Evolutionary conservation across 768 basidiomycete species (phyloP).

Genomic region (Psilocybe cubensis): DNA sequence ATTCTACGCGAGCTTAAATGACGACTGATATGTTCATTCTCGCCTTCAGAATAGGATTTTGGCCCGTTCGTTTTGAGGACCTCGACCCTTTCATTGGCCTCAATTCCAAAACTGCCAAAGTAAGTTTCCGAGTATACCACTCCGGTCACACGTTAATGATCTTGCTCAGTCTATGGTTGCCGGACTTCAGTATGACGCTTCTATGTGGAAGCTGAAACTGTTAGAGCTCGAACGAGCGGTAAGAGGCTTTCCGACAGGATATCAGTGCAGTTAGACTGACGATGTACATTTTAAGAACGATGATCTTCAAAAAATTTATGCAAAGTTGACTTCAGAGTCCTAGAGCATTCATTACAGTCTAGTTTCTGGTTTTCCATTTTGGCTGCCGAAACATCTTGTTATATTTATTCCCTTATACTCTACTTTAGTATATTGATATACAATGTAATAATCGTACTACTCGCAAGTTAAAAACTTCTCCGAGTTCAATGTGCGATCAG

Average conservation of each 20-base stretch:
- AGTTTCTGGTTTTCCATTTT: too few species aligned
- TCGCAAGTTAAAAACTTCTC: too few species aligned
- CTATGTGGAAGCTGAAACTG: constrained; percentile 60
- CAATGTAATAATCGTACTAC: too few species aligned
- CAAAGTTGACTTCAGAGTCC: constrained; percentile 3
- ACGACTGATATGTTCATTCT: too few species aligned
- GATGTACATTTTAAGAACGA: constrained; percentile 27
- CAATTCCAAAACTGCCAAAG: constrained; percentile 81
- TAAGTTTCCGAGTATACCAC: constrained; percentile 23
- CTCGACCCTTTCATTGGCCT: constrained; percentile 69
- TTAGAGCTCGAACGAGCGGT: constrained; percentile 74
- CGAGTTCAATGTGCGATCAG: background rate
- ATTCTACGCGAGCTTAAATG: too few species aligned
- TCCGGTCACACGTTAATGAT: background rate
- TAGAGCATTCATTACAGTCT: background rate
- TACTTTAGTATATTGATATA: too few species aligned
- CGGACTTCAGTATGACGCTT: constrained; percentile 67
- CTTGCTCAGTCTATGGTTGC: constrained; percentile 70
- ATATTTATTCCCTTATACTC: too few species aligned
- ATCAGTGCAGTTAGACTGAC: background rate
- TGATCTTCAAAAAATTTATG: constrained; percentile 28
- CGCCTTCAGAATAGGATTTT: constrained; percentile 44
- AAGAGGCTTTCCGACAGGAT: constrained; percentile 26
- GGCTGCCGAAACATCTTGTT: too few species aligned
- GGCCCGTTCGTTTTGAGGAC: constrained; percentile 57